phyloP scores from a whole-genome alignment of 352 stramenopile genomes.

The Pythium aquatile region DNA sequence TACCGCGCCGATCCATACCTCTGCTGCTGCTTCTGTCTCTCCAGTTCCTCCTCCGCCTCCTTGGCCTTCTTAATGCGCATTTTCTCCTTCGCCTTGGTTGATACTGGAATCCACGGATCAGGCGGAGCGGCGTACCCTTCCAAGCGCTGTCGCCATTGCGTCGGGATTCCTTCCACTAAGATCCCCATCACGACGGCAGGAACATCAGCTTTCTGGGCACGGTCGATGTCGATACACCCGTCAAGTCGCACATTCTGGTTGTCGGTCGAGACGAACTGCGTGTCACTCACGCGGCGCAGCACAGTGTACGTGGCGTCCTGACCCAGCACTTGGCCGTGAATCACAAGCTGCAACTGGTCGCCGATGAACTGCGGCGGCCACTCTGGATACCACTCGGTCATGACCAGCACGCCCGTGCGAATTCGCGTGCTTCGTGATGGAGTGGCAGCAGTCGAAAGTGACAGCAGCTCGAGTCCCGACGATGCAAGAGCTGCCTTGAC shows the following conservation, averaged over 20 bases:
- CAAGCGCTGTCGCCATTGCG: constrained; percentile 36
- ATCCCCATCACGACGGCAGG: constrained; percentile 44
- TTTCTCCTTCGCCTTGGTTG: constrained; percentile 19
- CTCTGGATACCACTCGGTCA: constrained; percentile 33
- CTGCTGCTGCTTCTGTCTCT: neutral
- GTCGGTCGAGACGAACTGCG: constrained; percentile 43
- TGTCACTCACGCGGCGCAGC: constrained; percentile 36
- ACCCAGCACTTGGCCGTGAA: constrained; percentile 36
- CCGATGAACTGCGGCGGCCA: constrained; percentile 29
- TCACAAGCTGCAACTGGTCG: constrained; percentile 31
- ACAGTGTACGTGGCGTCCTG: constrained; percentile 34
- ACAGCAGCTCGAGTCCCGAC: constrained; percentile 11
- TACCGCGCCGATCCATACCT: neutral
- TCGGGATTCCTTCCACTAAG: constrained; percentile 53
- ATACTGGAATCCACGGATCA: constrained; percentile 17
- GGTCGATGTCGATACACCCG: constrained; percentile 41
- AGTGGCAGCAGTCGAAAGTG: constrained; percentile 12
- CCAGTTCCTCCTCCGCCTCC: constrained; percentile 1
- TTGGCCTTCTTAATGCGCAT: constrained; percentile 3
- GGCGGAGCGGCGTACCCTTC: constrained; percentile 19
- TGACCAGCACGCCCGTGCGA: constrained; percentile 20
- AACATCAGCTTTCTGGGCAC: constrained; percentile 31
- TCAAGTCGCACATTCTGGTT: constrained; percentile 41
- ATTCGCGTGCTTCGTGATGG: constrained; percentile 17
- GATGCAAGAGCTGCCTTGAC: neutral